These are phyloP conservation scores for Lactarius quietus DNA, from an alignment of 768 basidiomycete species.

Conservation along the genomic window DNA sequence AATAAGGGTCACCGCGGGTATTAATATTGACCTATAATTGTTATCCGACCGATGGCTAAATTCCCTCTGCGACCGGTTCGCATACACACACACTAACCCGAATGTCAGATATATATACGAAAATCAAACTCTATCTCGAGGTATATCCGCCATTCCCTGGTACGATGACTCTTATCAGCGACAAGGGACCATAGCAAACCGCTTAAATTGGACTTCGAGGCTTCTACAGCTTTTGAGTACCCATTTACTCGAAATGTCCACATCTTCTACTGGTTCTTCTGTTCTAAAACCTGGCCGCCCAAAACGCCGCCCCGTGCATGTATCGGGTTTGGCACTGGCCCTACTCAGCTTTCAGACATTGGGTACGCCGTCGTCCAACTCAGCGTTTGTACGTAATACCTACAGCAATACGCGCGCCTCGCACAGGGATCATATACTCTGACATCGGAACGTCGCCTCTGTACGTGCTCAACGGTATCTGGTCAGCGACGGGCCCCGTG, in stretches of 20 bases:
- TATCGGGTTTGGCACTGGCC: constrained; percentile 27
- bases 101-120: too few species aligned
- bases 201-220: background rate
- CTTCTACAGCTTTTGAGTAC: background rate
- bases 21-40: background rate
- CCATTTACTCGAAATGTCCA: background rate
- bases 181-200: too few species aligned
- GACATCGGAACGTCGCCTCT: constrained; percentile 58
- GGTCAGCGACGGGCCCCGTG: constrained; percentile 44
- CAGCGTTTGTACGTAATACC: background rate
- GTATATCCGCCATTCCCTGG: constrained; percentile 22
- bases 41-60: background rate
- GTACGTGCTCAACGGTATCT: constrained; percentile 64
- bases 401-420: background rate
- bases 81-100: background rate
- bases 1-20: background rate
- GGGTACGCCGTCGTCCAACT: constrained; percentile 22
- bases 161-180: too few species aligned
- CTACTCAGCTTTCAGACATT: constrained; percentile 35
- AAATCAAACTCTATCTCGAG: background rate
- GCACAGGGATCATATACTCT: constrained; percentile 40
- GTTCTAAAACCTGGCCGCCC: background rate
- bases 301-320: constrained; percentile 3
- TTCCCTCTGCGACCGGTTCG: background rate
- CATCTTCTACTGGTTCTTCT: background rate